phyloP scores from a whole-genome alignment of 768 basidiomycete species.

The Boletus bicolor region DNA sequence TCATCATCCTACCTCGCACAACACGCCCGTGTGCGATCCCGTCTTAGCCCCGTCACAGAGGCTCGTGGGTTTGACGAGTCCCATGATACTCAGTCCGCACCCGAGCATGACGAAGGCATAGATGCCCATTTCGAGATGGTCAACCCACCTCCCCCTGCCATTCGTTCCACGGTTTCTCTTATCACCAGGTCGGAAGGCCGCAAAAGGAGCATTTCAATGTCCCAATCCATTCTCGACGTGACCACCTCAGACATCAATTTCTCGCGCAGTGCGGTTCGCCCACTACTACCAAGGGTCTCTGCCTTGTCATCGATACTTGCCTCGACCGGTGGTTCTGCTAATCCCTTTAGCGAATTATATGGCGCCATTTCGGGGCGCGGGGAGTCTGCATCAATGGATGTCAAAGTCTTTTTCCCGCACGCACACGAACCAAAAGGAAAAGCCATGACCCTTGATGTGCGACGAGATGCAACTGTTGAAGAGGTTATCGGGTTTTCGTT shows the following conservation, averaged over 20 bases:
- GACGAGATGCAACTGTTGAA: conserved; percentile 88
- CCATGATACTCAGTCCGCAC: conserved; percentile 21
- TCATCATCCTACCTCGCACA: conserved; percentile 45
- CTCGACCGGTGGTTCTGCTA: conserved; percentile 56
- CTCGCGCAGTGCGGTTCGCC: conserved; percentile 46
- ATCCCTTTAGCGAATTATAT: conserved; percentile 88
- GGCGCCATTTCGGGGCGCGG: conserved; percentile 79
- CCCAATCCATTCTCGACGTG: conserved; percentile 16
- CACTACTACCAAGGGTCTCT: conserved; percentile 49
- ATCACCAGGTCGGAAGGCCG: conserved; percentile 27
- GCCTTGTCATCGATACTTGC: conserved; percentile 74
- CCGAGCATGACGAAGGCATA: conserved; percentile 26
- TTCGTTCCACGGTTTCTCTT: conserved; percentile 16
- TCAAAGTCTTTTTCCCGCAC: conserved; percentile 85
- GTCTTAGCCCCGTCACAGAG: conserved; percentile 66
- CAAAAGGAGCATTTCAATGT: conserved; percentile 30
- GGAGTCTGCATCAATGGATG: conserved; percentile 55
- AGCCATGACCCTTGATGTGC: conserved; percentile 69
- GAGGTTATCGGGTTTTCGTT: conserved; percentile 93
- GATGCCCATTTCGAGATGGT: conserved; percentile 57
- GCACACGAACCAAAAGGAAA: conserved; percentile 58
- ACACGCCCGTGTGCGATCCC: conserved; percentile 38
- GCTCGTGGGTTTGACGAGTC: conserved; percentile 34
- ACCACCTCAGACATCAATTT: conserved; percentile 41
- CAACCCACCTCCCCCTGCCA: conserved; percentile 36